phyloP scores from a whole-genome alignment of 352 stramenopile species.

The Blastocystis sp. region DNA sequence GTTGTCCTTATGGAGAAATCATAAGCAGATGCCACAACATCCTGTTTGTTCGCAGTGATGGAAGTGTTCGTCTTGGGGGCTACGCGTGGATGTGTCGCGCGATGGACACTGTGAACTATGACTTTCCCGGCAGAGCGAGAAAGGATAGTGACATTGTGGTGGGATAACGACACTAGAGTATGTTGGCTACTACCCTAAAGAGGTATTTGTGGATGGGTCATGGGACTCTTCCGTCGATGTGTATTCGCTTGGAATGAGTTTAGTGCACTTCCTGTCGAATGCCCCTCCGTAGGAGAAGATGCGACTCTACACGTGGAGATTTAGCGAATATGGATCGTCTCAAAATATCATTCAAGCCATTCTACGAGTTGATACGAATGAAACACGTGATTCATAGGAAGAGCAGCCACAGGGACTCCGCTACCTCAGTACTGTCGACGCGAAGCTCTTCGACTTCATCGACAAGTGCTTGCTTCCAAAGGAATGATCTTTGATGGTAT shows the following conservation, averaged over 20 bases:
- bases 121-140: background rate
- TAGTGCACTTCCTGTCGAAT: slow-evolving; percentile 28
- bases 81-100: slow-evolving; percentile 15
- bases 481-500: background rate
- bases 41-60: slow-evolving; percentile 40
- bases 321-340: background rate
- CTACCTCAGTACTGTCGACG: background rate
- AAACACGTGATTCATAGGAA: background rate
- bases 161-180: background rate
- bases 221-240: background rate
- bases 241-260: slow-evolving; percentile 29
- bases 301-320: background rate
- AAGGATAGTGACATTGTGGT: background rate
- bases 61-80: background rate
- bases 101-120: background rate
- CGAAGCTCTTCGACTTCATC: slow-evolving; percentile 17
- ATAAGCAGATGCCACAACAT: slow-evolving; percentile 41
- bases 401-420: background rate
- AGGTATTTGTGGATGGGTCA: slow-evolving; percentile 1
- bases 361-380: background rate
- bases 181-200: slow-evolving; percentile 22
- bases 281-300: background rate
- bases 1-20: background rate
- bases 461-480: slow-evolving; percentile 22
- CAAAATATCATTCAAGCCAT: slow-evolving; percentile 21